phyloP scores from a whole-genome alignment of 23 red algal genomes.

The Gracilaria caudata region DNA sequence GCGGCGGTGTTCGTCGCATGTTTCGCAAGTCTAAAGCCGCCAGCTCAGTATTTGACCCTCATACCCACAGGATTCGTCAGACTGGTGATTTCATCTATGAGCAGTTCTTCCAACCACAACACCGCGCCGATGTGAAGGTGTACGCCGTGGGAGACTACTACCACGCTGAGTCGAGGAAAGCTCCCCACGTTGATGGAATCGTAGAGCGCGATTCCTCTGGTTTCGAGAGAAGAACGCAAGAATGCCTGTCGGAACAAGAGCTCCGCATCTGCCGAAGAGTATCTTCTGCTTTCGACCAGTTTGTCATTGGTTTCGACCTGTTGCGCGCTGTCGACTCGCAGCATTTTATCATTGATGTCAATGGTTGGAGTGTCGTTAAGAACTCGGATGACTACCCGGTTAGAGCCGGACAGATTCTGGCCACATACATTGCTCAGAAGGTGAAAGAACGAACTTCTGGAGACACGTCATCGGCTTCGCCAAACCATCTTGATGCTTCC shows the following conservation, averaged over 20 bases:
- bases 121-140: constrained; percentile 86
- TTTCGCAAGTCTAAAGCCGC: constrained; percentile 80
- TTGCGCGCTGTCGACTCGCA: constrained; percentile 55
- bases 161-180: constrained; percentile 85
- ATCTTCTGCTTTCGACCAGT: constrained; percentile 80
- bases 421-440: constrained; percentile 11
- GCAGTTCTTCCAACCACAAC: constrained; percentile 68
- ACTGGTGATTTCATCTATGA: constrained; percentile 87
- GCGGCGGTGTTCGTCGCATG: constrained; percentile 81
- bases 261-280: constrained; percentile 52
- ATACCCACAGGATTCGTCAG: constrained; percentile 46
- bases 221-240: constrained; percentile 51
- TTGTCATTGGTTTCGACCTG: constrained; percentile 93
- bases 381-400: constrained; percentile 49
- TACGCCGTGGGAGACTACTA: constrained; percentile 83
- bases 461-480: background rate
- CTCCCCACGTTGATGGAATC: constrained; percentile 82
- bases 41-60: constrained; percentile 50
- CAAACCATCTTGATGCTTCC: background rate
- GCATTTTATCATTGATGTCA: constrained; percentile 93
- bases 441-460: constrained; percentile 2
- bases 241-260: constrained; percentile 67
- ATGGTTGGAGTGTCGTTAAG: constrained; percentile 97
- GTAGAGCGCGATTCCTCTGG: constrained; percentile 79
- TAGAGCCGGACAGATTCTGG: constrained; percentile 24